Conservation (phyloP, 495 filamentous ascomycete genomes). For the Neurospora sp. region DNA sequence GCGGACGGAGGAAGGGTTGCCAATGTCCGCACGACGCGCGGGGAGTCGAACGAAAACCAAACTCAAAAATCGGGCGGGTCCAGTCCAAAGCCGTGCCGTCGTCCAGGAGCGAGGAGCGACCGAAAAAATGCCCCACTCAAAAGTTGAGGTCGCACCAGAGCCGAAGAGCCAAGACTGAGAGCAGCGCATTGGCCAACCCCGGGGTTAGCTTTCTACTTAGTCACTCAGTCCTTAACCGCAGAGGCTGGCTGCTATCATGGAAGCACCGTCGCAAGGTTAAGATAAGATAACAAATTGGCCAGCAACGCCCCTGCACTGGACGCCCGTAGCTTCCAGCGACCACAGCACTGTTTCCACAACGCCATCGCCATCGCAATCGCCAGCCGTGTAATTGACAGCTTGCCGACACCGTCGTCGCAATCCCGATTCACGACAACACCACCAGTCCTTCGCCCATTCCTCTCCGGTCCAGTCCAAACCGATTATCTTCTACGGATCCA, state of each 20-base stretch:
- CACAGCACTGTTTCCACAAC: background rate
- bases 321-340: background rate
- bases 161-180: too few species aligned
- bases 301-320: constrained; percentile 7
- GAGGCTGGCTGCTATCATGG: background rate
- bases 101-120: background rate
- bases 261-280: background rate
- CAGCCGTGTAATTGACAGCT: background rate
- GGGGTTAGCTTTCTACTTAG: background rate
- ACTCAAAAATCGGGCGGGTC: background rate
- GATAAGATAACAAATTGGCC: constrained; percentile 24
- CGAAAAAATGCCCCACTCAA: background rate
- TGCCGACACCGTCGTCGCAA: background rate
- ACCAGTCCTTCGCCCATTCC: background rate
- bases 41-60: background rate
- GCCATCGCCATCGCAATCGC: background rate
- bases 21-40: background rate
- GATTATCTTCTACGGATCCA: background rate
- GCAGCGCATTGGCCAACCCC: background rate
- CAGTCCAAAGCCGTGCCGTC: background rate
- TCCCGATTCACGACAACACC: background rate
- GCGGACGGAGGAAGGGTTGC: background rate
- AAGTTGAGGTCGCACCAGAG: background rate
- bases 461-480: background rate
- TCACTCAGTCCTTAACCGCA: background rate